phyloP scores from a whole-genome alignment of 2,329 filamentous ascomycete genomes.

The Plenodomus tracheiphilus region DNA sequence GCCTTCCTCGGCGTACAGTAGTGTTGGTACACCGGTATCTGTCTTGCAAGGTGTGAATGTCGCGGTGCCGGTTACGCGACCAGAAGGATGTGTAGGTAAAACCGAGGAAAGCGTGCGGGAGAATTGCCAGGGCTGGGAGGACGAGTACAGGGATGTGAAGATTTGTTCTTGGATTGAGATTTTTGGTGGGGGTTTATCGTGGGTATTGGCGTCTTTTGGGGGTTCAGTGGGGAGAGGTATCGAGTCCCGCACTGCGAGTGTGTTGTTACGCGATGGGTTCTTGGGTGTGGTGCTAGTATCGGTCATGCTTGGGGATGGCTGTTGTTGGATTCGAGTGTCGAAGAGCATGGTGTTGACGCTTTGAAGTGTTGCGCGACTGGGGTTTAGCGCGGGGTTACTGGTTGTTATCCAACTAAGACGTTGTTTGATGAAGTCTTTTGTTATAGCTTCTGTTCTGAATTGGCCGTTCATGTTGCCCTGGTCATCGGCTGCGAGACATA shows the following conservation, averaged over 20 bases:
- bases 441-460: slow-evolving; percentile 47
- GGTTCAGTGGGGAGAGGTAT: background rate
- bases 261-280: background rate
- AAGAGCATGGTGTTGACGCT: slow-evolving; percentile 92
- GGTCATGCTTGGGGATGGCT: too few relatives aligned
- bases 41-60: slow-evolving; percentile 62
- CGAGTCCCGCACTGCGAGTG: background rate
- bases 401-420: slow-evolving; percentile 82
- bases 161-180: slow-evolving; percentile 5
- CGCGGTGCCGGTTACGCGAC: slow-evolving; percentile 67
- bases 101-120: slow-evolving; percentile 59
- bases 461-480: slow-evolving; percentile 51
- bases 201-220: background rate
- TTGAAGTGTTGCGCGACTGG: slow-evolving; percentile 81
- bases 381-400: slow-evolving; percentile 77
- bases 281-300: too few relatives aligned
- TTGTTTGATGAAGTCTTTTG: slow-evolving; percentile 76
- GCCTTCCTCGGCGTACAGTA: slow-evolving; percentile 70
- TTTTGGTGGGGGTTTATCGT: background rate
- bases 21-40: slow-evolving; percentile 52
- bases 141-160: slow-evolving; percentile 16
- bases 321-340: slow-evolving; percentile 35
- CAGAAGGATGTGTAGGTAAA: slow-evolving; percentile 65
- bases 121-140: slow-evolving; percentile 60
- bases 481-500: slow-evolving; percentile 73